These are phyloP conservation scores for Grammothele lineata DNA, from an alignment of 768 basidiomycete species.

Conservation along the genomic window DNA sequence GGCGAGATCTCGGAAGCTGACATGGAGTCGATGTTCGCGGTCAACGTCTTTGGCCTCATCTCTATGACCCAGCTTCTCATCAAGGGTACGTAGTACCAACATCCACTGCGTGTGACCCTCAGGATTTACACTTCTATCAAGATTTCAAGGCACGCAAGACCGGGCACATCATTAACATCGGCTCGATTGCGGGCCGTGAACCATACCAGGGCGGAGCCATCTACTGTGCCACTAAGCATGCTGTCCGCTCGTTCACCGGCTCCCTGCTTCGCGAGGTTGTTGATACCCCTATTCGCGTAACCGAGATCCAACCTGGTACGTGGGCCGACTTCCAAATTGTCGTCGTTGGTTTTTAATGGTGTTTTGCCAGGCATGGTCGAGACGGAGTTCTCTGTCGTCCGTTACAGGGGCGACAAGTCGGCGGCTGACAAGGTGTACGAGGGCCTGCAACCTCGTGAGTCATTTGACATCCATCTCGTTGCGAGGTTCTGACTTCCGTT, in stretches of 20 bases:
- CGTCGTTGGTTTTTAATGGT: too few relatives aligned
- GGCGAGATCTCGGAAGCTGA: conserved; percentile 77
- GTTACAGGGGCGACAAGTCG: conserved; percentile 79
- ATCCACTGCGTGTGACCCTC: conserved; percentile 30
- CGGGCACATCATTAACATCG: conserved; percentile 93
- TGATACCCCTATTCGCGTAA: conserved; percentile 88
- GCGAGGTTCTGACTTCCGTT: not conserved
- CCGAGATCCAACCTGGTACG: conserved; percentile 89
- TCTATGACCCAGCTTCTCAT: conserved; percentile 65
- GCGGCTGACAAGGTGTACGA: conserved; percentile 90
- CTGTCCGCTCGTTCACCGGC: conserved; percentile 82
- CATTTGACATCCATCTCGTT: not conserved
- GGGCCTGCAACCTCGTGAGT: conserved; percentile 80
- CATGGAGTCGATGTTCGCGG: conserved; percentile 56
- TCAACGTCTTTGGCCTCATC: conserved; percentile 79
- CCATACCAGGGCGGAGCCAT: conserved; percentile 89
- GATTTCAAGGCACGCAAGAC: conserved; percentile 38
- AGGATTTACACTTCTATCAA: conserved; percentile 3
- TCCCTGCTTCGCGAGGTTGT: conserved; percentile 84
- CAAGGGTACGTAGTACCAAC: conserved; percentile 27
- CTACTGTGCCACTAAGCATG: conserved; percentile 89
- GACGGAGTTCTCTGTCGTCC: conserved; percentile 88
- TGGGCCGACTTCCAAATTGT: too few relatives aligned
- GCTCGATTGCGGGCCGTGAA: conserved; percentile 73
- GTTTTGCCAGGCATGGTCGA: conserved; percentile 77